A percentile compares a stretch with the other conserved stretches of the same genome.
phyloP scores from a whole-genome alignment of 257 asterid species.

The Nicotiana tabacum region DNA sequence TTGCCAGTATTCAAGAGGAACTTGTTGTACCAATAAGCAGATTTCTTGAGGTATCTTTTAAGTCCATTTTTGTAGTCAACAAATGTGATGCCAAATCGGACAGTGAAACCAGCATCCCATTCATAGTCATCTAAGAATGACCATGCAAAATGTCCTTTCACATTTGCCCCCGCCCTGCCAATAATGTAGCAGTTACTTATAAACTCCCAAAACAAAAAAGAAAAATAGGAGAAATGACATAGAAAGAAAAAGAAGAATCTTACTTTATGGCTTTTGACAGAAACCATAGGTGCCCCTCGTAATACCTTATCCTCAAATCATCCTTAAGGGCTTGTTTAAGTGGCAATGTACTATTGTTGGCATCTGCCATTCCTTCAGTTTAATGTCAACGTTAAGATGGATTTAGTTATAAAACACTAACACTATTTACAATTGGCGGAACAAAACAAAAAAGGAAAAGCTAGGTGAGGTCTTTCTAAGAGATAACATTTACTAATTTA shows the following conservation, averaged over 20 bases:
- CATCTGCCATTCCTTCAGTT: conserved; percentile 19
- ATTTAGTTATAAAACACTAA: not conserved
- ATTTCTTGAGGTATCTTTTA: conserved; percentile 17
- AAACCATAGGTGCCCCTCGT: conserved; percentile 25
- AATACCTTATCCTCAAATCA: conserved; percentile 17
- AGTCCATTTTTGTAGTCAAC: conserved; percentile 22
- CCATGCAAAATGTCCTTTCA: conserved; percentile 30
- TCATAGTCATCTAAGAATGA: conserved; percentile 25
- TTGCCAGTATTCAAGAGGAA: conserved; percentile 14
- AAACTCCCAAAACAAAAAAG: not conserved
- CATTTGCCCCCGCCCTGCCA: conserved; percentile 29
- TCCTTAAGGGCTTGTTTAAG: conserved; percentile 24
- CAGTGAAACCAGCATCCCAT: conserved; percentile 30
- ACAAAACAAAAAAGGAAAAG: not conserved
- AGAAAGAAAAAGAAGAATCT: not conserved
- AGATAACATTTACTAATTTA: too few species aligned
- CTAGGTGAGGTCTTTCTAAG: too few species aligned
- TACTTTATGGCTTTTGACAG: conserved; percentile 26
- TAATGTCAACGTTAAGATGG: not conserved
- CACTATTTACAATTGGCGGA: not conserved
- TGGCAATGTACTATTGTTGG: conserved; percentile 16
- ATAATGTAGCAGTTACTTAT: not conserved
- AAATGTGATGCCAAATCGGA: conserved; percentile 20
- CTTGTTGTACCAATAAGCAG: conserved; percentile 27
- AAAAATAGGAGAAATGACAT: too few species aligned